phyloP scores from a whole-genome alignment of 805 yeast genomes.

The Metschnikowia continentalis region DNA sequence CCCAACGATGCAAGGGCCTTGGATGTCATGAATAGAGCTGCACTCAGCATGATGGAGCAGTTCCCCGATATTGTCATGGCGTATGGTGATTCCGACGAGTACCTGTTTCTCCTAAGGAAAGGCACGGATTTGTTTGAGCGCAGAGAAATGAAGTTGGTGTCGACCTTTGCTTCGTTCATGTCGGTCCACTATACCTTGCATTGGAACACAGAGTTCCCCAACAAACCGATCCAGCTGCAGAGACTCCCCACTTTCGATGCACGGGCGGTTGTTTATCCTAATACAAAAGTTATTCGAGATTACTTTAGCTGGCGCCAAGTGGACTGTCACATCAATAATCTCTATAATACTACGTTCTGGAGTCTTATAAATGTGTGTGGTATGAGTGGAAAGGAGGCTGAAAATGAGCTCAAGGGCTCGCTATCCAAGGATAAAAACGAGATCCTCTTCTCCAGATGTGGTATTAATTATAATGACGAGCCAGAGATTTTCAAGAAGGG shows the following conservation, averaged over 20 bases:
- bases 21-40: slow-evolving; percentile 76
- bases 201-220: slow-evolving; percentile 63
- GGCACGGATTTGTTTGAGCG: slow-evolving; percentile 73
- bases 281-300: slow-evolving; percentile 55
- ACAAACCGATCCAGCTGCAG: slow-evolving; percentile 41
- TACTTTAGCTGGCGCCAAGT: slow-evolving; percentile 94
- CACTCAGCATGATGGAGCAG: slow-evolving; percentile 55
- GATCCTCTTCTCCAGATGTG: slow-evolving; percentile 69
- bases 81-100: slow-evolving; percentile 95
- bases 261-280: slow-evolving; percentile 84
- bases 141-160: slow-evolving; percentile 73
- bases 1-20: slow-evolving; percentile 85
- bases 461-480: slow-evolving; percentile 87
- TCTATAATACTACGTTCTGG: slow-evolving; percentile 95
- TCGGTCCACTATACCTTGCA: slow-evolving; percentile 67
- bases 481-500: slow-evolving; percentile 88
- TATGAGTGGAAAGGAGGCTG: slow-evolving; percentile 75
- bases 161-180: slow-evolving; percentile 78
- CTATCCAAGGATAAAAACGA: slow-evolving; percentile 84
- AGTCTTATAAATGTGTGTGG: slow-evolving; percentile 66
- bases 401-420: slow-evolving; percentile 70
- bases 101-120: slow-evolving; percentile 68
- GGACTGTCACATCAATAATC: slow-evolving; percentile 91
- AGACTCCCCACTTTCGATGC: slow-evolving; percentile 88
- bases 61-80: slow-evolving; percentile 76